Evolutionary conservation across 352 stramenopile genomes (phyloP), one percentile per base, ranked within the genome.

Genomic region (Globisporangium paroecandrum): DNA sequence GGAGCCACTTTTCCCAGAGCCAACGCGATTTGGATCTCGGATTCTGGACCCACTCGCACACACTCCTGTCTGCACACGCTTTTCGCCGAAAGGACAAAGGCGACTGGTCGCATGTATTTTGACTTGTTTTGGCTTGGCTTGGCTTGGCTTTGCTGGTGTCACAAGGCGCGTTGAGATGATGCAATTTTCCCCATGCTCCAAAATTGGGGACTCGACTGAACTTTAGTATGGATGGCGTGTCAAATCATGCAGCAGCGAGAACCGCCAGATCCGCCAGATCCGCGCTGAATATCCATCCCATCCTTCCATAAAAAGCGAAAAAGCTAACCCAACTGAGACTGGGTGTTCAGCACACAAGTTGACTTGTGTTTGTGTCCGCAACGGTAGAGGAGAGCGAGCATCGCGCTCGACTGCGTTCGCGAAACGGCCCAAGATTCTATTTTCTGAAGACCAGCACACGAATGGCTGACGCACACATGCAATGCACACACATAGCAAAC

Each of bases 351-450:
- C 41, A 47, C 41, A 47, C 15, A 47, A 47, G 15, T 47, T n/a
- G 41, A 47, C 41, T 47, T 47, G 41, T 32, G 29, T 29, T 29
- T 47, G 38, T 47, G 41, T 47, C 41, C 41, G 41, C 41, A 47
- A 47, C 15, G 41, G 41, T n/a, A 47, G 41, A 47, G 41, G 41
- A 20, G 41, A 15, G 38, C 12, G 4, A n/a, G 41, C 41, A 8
- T 32, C 29, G 29, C 29, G 4, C 4, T 32, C 29, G 4, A n/a
- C 34, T 25, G 12, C 13, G 34, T 24, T 27, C 58, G 15, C 25
- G 43, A 65, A 65, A 65, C 59, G 41, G 10, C 59, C 12, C 24
- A 24, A 65, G 60, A 65, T 65, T 58, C 60, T 47, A 65, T 58
- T 32, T 34, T 64, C 59, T 47, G 41, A 47, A 47, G 41, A 47